Base-by-base conservation (phyloP, 2,329 filamentous ascomycete genomes). In the Cladorrhinum sp. region DNA sequence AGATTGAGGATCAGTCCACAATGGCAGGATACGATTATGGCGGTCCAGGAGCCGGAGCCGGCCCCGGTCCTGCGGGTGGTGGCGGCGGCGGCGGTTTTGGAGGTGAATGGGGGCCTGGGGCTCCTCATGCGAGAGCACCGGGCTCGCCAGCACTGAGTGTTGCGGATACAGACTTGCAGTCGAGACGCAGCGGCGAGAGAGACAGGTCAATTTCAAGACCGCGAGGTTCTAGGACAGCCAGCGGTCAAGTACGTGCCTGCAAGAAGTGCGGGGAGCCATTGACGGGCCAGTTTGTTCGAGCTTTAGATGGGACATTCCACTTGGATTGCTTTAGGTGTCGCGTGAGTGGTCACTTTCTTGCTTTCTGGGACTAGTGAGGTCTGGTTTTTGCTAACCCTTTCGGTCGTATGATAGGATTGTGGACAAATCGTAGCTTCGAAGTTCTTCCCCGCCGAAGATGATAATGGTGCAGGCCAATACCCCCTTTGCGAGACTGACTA, bases 401-500 rank as follows among this genome's bases (percentile, higher is more conserved):
- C 49, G 36, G 23, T 28, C 16, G 26, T 54, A 48, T 46, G 7
- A 8, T 73, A 98, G 94, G 95, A 99, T 74, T 99, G 95, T 72
- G 92, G 91, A 67, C 90, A 96, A 75, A 96, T 98, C 63, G 95
- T 99, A 39, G 95, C 95, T 48, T 97, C 94, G 57, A 99, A 99
- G 72, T 99, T 99, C 83, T 99, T 99, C 76, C 95, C 95, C 1
- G 91, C 96, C 7, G 93, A 96, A 67, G 91, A 96, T 68, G 92
- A 96, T 69, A 86, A 92, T 67, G 92, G 91, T 46, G 84, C 86
- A 60, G 88, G 83, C 20, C 95, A 97, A 74, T 98, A 97, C 73
- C 95, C 95, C 8, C 85, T 99, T 3, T 99, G 95, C 80, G 95
- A 99, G 77, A 98, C 89, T 23, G 95, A 99, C 76, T 99, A 99